phyloP scores from a whole-genome alignment of 1,284 basidiomycete genomes.

The Boletellus dicymbophilus region DNA sequence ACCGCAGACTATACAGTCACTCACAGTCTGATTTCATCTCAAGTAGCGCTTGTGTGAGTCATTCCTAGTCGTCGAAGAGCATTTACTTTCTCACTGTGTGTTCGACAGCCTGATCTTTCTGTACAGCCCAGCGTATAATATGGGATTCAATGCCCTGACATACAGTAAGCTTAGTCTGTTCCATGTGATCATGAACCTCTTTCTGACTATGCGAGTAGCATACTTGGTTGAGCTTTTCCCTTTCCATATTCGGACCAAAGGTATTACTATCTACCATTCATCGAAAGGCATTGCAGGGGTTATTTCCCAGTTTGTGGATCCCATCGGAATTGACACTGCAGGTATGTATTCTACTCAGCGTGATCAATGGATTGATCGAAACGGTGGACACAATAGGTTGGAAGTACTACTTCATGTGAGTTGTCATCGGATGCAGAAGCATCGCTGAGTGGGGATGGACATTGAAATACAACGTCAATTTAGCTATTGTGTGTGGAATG shows the following conservation, averaged over 20 bases:
- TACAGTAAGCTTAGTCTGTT: not conserved
- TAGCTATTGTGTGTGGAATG: slow-evolving; percentile 44
- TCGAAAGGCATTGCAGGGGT: not conserved
- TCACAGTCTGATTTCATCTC: not conserved
- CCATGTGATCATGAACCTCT: not conserved
- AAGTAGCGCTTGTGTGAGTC: not conserved
- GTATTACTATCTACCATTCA: not conserved
- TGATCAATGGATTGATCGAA: not conserved
- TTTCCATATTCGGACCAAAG: not conserved
- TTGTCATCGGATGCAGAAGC: not conserved
- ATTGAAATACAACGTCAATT: not conserved
- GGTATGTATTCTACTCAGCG: not conserved
- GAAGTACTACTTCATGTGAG: slow-evolving; percentile 10
- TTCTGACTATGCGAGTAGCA: not conserved
- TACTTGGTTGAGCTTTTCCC: not conserved
- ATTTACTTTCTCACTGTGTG: not conserved
- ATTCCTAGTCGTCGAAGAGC: not conserved
- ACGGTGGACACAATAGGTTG: slow-evolving; percentile 4
- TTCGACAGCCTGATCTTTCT: not conserved
- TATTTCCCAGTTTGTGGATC: not conserved
- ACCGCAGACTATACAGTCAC: not conserved
- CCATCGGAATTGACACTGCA: not conserved
- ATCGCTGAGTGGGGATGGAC: not conserved
- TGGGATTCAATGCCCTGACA: not conserved
- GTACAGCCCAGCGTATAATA: not conserved